Conservation (phyloP, 306 rosid species). For the Medicago lupulina region DNA sequence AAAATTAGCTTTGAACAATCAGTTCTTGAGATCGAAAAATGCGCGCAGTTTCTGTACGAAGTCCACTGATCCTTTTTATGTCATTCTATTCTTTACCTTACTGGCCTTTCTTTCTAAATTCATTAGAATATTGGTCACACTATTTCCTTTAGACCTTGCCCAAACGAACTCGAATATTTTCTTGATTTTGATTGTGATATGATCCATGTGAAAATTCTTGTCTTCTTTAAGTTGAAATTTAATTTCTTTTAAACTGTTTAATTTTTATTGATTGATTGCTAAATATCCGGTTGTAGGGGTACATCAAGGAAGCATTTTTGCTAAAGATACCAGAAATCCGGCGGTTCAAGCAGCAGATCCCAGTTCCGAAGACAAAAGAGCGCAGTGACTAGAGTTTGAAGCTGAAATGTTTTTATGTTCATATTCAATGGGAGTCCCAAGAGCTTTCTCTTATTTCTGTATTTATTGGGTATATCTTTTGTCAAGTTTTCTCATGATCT, state of each 20-base stretch:
- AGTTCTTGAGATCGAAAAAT: neutral
- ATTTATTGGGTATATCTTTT: slow-evolving; percentile 15
- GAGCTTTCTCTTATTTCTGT: slow-evolving; percentile 40
- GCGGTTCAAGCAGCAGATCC: slow-evolving; percentile 62
- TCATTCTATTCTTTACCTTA: slow-evolving; percentile 5
- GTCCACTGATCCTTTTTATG: neutral
- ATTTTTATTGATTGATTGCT: slow-evolving; percentile 34
- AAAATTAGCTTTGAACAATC: neutral
- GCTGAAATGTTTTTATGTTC: slow-evolving; percentile 31
- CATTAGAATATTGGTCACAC: slow-evolving; percentile 9
- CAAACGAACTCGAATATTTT: slow-evolving; percentile 25
- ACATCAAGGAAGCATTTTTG: slow-evolving; percentile 60
- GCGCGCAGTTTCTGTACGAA: neutral
- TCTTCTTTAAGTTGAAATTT: slow-evolving; percentile 26
- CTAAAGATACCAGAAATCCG: slow-evolving; percentile 64
- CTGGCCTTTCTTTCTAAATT: slow-evolving; percentile 4
- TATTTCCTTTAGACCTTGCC: neutral
- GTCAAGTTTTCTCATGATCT: slow-evolving; percentile 44
- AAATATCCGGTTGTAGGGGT: slow-evolving; percentile 58
- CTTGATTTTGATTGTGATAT: neutral
- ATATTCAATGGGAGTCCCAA: slow-evolving; percentile 29
- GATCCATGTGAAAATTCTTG: slow-evolving; percentile 21
- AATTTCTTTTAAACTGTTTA: slow-evolving; percentile 13
- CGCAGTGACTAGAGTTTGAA: slow-evolving; percentile 53
- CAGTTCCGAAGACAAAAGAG: slow-evolving; percentile 67